Evolutionary conservation across 768 basidiomycete genomes (phyloP).

Genomic region (Chalciporus sphaerocephalus): DNA sequence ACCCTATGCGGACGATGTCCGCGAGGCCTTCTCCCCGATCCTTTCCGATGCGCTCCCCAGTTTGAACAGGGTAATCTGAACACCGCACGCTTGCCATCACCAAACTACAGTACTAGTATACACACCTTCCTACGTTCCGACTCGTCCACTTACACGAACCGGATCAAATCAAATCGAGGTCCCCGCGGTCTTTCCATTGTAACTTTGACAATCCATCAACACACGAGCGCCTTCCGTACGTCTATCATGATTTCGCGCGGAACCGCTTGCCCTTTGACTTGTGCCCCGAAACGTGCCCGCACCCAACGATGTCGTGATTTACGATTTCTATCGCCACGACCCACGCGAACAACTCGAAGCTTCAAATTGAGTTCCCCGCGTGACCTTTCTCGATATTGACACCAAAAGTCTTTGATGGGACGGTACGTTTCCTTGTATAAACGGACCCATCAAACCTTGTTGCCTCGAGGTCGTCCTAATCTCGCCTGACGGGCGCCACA

Average conservation of each 20-base stretch:
- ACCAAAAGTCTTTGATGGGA: constrained; percentile 2
- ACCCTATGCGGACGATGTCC: constrained; percentile 21
- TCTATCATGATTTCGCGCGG: constrained; percentile 14
- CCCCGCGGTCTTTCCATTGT: neutral
- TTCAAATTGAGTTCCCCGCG: constrained; percentile 6
- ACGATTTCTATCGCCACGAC: neutral
- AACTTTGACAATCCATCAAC: neutral
- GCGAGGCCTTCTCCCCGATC: constrained; percentile 9
- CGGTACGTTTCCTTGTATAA: constrained; percentile 2
- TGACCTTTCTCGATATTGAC: constrained; percentile 15
- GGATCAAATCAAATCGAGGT: constrained; percentile 7
- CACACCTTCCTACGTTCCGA: neutral
- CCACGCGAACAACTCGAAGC: neutral
- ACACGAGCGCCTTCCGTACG: neutral
- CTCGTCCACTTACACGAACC: neutral
- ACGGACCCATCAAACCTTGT: constrained; percentile 25
- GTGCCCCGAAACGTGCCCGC: constrained; percentile 30
- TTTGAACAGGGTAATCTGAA: neutral
- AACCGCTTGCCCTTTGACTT: constrained; percentile 16
- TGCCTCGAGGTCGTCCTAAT: constrained; percentile 24
- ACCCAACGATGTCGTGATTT: constrained; percentile 5
- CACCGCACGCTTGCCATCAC: neutral
- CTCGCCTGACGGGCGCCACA: constrained; percentile 19
- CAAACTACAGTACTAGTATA: too few relatives aligned
- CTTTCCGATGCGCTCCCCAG: neutral